Evolutionary conservation across 2,329 filamentous ascomycete genomes (phyloP).

Genomic region (Calonectria henricotiae): DNA sequence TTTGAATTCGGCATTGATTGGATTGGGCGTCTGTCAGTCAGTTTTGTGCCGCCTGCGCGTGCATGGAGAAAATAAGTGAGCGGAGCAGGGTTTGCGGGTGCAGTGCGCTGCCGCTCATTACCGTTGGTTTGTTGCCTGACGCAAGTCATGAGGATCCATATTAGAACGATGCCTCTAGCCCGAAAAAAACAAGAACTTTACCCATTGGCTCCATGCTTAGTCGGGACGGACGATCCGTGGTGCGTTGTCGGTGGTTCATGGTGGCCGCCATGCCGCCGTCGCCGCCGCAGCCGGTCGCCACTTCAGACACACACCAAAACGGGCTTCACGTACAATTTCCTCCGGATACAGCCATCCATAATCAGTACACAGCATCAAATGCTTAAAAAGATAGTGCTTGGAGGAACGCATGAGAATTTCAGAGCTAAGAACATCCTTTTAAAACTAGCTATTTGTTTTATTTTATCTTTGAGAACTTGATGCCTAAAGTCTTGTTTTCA

Average conservation of each 20-base stretch:
- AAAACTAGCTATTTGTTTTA: too few species aligned
- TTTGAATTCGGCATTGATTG: slow-evolving; percentile 26
- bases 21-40: slow-evolving; percentile 25
- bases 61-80: slow-evolving; percentile 19
- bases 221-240: slow-evolving; percentile 32
- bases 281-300: slow-evolving; percentile 28
- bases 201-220: slow-evolving; percentile 21
- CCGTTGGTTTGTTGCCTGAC: slow-evolving; percentile 33
- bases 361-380: too few species aligned
- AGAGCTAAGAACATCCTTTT: too few species aligned
- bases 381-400: too few species aligned
- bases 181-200: background rate
- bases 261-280: slow-evolving; percentile 36
- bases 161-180: slow-evolving; percentile 22
- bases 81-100: slow-evolving; percentile 24
- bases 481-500: too few species aligned
- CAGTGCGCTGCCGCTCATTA: slow-evolving; percentile 18
- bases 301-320: slow-evolving; percentile 8
- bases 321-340: too few species aligned
- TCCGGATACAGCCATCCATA: too few species aligned
- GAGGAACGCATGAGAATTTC: too few species aligned
- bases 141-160: slow-evolving; percentile 35
- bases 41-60: slow-evolving; percentile 22
- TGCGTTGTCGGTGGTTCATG: slow-evolving; percentile 37
- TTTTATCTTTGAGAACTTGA: too few species aligned